These are phyloP conservation scores for Vanilla planifolia DNA, from an alignment of 106 monocot species.

Conservation along the genomic window DNA sequence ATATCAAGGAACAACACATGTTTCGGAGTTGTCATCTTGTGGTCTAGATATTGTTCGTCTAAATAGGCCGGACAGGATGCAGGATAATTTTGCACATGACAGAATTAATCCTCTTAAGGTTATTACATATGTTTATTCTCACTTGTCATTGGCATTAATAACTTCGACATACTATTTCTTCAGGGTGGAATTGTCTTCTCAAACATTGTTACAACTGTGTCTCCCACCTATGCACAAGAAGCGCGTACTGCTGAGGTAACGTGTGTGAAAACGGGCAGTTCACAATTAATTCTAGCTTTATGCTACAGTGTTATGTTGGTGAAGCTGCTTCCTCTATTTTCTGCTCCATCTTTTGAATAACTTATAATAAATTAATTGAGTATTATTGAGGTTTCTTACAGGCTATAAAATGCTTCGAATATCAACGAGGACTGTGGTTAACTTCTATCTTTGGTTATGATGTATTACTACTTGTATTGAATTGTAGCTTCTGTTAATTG, in stretches of 20 bases:
- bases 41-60: conserved; percentile 76
- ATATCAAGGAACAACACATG: conserved; percentile 71
- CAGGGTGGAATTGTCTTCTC: conserved; percentile 93
- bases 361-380: too few species aligned
- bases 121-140: conserved; percentile 1
- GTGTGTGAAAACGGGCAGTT: too few species aligned
- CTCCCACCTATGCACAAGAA: conserved; percentile 95
- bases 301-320: too few species aligned
- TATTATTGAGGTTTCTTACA: too few species aligned
- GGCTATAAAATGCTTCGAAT: too few species aligned
- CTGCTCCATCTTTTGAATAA: too few species aligned
- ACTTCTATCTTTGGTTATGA: too few species aligned
- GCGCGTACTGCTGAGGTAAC: conserved; percentile 80
- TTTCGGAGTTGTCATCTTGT: conserved; percentile 76
- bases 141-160: background rate
- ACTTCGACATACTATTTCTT: conserved; percentile 3
- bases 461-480: background rate
- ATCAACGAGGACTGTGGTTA: too few species aligned
- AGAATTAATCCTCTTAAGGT: conserved; percentile 86
- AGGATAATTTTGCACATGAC: conserved; percentile 71
- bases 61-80: conserved; percentile 80
- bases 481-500: background rate
- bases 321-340: too few species aligned
- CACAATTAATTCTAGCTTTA: too few species aligned
- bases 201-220: conserved; percentile 96